Conservation (phyloP, 495 filamentous ascomycete genomes). For the Cetradonia linearis region DNA sequence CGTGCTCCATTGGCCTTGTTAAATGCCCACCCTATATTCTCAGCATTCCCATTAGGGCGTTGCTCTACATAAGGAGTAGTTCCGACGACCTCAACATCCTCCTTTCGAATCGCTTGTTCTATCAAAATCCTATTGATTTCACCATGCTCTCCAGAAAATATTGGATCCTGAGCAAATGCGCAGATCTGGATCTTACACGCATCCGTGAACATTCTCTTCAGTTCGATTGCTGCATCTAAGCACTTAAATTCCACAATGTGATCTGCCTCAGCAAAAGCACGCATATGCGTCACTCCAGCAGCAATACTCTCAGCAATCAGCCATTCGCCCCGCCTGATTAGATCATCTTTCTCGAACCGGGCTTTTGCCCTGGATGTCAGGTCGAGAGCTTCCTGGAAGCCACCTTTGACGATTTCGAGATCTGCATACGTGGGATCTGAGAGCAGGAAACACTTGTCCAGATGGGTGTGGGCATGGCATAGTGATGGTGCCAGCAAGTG, state of each 20-base stretch:
- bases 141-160: conserved; percentile 47
- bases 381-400: conserved; percentile 56
- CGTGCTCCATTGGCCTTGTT: conserved; percentile 35
- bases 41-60: conserved; percentile 36
- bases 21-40: conserved; percentile 57
- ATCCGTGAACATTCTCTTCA: conserved; percentile 47
- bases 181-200: conserved; percentile 58
- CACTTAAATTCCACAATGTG: conserved; percentile 47
- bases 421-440: conserved; percentile 46
- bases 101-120: conserved; percentile 34
- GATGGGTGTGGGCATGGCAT: conserved; percentile 67
- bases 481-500: conserved; percentile 47
- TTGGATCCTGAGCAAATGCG: conserved; percentile 61
- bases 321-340: conserved; percentile 52
- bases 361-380: conserved; percentile 53
- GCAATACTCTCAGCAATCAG: conserved; percentile 57
- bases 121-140: conserved; percentile 39
- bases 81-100: conserved; percentile 51
- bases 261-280: conserved; percentile 69
- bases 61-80: conserved; percentile 64
- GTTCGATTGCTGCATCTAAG: conserved; percentile 45
- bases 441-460: conserved; percentile 66
- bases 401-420: conserved; percentile 47
- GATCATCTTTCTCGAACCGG: conserved; percentile 48
- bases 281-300: conserved; percentile 59